Percentiles rank a stretch among this genome's conserved stretches.
These are phyloP conservation scores for Lippia alba DNA, from an alignment of 305 asterid genomes.

Conservation along the genomic window DNA sequence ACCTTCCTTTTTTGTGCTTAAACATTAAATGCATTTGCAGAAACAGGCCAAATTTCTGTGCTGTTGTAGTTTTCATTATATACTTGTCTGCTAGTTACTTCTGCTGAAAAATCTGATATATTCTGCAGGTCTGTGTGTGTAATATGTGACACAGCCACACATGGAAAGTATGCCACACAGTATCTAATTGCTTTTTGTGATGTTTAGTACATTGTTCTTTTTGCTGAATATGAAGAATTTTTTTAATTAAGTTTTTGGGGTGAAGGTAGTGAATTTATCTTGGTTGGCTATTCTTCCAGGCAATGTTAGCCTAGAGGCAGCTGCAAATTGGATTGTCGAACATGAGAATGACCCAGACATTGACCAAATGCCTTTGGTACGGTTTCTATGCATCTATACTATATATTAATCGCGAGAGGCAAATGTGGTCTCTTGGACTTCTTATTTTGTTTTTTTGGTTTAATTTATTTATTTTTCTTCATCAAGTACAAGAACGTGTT, in stretches of 20 bases:
- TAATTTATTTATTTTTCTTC: no score
- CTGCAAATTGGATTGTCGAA: constrained; percentile 92
- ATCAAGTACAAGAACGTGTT: no score
- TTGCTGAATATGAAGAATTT: background rate
- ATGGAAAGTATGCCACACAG: background rate
- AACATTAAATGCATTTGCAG: background rate
- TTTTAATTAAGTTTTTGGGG: background rate
- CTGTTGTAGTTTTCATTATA: background rate
- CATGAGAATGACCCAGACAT: constrained; percentile 92
- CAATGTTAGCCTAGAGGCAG: constrained; percentile 78
- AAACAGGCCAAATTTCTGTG: background rate
- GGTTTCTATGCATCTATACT: constrained; percentile 33
- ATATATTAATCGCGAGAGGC: no score
- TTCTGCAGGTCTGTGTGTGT: background rate
- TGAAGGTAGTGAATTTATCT: constrained; percentile 14
- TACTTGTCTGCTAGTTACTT: background rate
- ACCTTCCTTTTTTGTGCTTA: background rate
- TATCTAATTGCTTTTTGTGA: background rate
- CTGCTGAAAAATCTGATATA: background rate
- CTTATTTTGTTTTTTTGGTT: no score
- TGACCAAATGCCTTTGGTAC: constrained; percentile 88
- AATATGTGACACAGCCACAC: background rate
- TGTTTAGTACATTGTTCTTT: constrained; percentile 19
- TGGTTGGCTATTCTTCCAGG: constrained; percentile 52
- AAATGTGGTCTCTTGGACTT: no score